Base-by-base conservation (phyloP, 164 flowering plant genomes). In the Macadamia tetraphylla region DNA sequence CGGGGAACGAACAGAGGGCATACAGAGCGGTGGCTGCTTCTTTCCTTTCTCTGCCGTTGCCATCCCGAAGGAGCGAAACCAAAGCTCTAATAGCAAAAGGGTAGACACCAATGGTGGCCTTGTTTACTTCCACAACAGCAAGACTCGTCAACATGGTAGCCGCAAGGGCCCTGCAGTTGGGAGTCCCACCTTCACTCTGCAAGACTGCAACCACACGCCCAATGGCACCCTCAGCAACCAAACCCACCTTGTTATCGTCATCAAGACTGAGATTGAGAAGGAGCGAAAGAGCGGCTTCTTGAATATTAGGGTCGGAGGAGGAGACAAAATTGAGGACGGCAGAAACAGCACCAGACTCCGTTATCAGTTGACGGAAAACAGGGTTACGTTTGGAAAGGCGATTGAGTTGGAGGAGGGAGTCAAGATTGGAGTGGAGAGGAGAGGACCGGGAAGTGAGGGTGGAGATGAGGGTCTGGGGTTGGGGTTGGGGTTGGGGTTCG, bases 11-110 rank as follows among this genome's bases (percentile, higher is more conserved):
- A 67, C 96, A 91, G 0, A 95, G 64, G 0, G 97, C 75, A 52
- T 76, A 95, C 0, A 95, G 77, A 3, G 99, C 98, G 0, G 98
- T 95, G 4, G 98, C 96, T 0, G 99, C 97, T 68, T 95, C 99
- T 53, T 85, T 87, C 83, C 73, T 80, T 77, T 89, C 98, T 67
- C 97, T 77, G 29, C 75, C 79, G 49, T 81, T 83, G 30, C 98
- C 94, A 1, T 76, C 82, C 14, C 78, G 31, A 2, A 89, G 75
- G 48, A 91, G 84, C 29, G 70, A 68, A 63, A 92, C 88, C 65
- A 95, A 63, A 9, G 87, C 75, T 8, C 65, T 55, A 52, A 92
- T 84, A 1, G 97, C 97, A 66, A 52, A 71, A 0, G 97, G 98
- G 80, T 86, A 84, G 0, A 85, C 87, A 8, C 99, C 98, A 42